phyloP scores from a whole-genome alignment of 2,329 filamentous ascomycete species.

The Aspergillus sp. region DNA sequence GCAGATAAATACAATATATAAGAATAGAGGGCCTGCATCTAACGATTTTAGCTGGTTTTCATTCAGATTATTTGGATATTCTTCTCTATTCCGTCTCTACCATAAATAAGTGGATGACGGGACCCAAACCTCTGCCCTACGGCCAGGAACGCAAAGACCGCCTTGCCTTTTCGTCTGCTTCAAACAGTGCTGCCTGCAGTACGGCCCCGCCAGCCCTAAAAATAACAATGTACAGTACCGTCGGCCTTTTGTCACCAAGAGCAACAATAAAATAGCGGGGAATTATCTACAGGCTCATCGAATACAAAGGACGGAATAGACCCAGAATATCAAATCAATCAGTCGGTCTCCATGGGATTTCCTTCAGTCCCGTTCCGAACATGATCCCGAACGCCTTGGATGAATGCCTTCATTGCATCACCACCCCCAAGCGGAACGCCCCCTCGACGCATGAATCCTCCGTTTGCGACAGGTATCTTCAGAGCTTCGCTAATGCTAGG shows the following conservation, averaged over 20 bases:
- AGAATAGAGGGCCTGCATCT: too few species aligned
- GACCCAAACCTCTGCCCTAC: constrained; percentile 2
- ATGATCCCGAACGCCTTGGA: constrained; percentile 81
- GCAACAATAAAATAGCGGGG: neutral
- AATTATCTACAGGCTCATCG: constrained; percentile 10
- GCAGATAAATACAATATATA: too few species aligned
- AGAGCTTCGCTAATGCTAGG: constrained; percentile 88
- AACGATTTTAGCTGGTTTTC: too few species aligned
- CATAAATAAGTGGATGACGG: too few species aligned
- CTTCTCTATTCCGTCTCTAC: too few species aligned
- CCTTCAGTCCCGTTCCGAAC: constrained; percentile 57
- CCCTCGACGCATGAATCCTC: constrained; percentile 75
- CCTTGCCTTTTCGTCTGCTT: neutral
- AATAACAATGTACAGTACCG: constrained; percentile 9
- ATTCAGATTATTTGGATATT: too few species aligned
- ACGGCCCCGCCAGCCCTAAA: constrained; percentile 6
- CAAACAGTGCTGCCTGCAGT: constrained; percentile 11
- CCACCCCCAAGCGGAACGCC: constrained; percentile 83
- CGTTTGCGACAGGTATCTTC: constrained; percentile 75
- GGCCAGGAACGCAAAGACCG: constrained; percentile 8
- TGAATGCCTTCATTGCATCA: constrained; percentile 85
- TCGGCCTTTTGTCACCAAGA: neutral
- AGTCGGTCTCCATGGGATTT: constrained; percentile 47
- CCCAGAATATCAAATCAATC: constrained; percentile 9
- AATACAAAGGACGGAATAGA: neutral